A percentile compares a stretch with the other conserved stretches of the same genome.
Evolutionary conservation across 1,284 basidiomycete species (phyloP).

Genomic region (Blastosporella zonata): DNA sequence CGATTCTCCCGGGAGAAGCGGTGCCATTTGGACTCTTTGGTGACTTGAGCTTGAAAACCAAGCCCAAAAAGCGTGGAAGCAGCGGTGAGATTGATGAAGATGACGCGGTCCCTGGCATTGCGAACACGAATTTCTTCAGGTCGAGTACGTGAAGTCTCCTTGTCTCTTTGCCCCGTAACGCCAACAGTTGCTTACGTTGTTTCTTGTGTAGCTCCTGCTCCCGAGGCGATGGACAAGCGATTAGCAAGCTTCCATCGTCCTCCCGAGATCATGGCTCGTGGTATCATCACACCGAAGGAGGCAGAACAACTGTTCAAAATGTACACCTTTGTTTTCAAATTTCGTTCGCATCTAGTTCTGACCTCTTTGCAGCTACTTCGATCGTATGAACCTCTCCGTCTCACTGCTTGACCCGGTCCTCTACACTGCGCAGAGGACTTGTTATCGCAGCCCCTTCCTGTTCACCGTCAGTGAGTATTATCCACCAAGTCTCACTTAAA

Average conservation of each 20-base stretch:
- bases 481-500: background rate
- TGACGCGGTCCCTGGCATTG: slow-evolving; percentile 55
- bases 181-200: background rate
- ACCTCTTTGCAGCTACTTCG: slow-evolving; percentile 55
- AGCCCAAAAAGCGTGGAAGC: slow-evolving; percentile 37
- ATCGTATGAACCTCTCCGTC: slow-evolving; percentile 70
- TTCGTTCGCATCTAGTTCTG: background rate
- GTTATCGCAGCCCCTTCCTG: slow-evolving; percentile 72
- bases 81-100: slow-evolving; percentile 45
- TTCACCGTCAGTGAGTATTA: slow-evolving; percentile 74
- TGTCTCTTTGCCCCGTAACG: slow-evolving; percentile 1
- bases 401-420: slow-evolving; percentile 73
- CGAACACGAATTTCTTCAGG: slow-evolving; percentile 61
- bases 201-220: slow-evolving; percentile 38
- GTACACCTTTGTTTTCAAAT: slow-evolving; percentile 37
- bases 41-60: slow-evolving; percentile 47
- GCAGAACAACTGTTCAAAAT: slow-evolving; percentile 78
- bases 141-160: slow-evolving; percentile 43
- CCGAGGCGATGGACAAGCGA: slow-evolving; percentile 34
- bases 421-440: slow-evolving; percentile 72
- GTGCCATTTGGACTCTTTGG: slow-evolving; percentile 73
- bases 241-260: slow-evolving; percentile 39
- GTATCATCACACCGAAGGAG: slow-evolving; percentile 67
- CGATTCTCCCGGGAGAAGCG: slow-evolving; percentile 55
- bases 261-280: slow-evolving; percentile 69